Conservation (phyloP, 768 basidiomycete genomes). For the Xanthoconium stramineum region DNA sequence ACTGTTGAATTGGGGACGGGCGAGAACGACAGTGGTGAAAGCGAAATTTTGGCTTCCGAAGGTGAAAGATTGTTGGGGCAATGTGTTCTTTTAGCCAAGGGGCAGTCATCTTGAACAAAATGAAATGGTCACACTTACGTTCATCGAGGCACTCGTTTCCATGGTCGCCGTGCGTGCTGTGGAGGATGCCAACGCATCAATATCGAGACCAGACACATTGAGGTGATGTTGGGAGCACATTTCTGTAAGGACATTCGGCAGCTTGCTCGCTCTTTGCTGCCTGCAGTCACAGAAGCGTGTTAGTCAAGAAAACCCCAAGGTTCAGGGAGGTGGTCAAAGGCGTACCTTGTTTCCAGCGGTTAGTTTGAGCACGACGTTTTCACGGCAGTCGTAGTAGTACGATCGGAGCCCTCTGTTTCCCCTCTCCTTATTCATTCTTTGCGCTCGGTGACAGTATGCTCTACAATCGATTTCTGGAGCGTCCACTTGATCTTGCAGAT, state of each 20-base stretch:
- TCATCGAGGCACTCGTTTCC: background rate
- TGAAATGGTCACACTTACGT: background rate
- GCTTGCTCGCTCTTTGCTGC: constrained; percentile 63
- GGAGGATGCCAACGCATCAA: constrained; percentile 17
- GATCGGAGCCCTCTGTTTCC: constrained; percentile 85
- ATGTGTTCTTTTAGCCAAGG: constrained; percentile 20
- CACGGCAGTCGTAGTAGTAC: constrained; percentile 91
- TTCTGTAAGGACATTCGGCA: too few species aligned
- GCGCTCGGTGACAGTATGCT: constrained; percentile 90
- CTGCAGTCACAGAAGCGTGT: constrained; percentile 36
- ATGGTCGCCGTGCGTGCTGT: too few species aligned
- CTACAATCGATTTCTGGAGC: constrained; percentile 89
- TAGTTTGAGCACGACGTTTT: constrained; percentile 39
- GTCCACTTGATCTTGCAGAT: constrained; percentile 83
- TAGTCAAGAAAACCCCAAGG: constrained; percentile 17
- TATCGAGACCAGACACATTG: too few species aligned
- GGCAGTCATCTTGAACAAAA: constrained; percentile 17
- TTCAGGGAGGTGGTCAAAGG: background rate
- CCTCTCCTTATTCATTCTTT: constrained; percentile 89
- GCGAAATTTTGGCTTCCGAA: background rate
- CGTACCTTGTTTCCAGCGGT: constrained; percentile 55
- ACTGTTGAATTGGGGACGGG: constrained; percentile 33
- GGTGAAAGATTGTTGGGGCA: constrained; percentile 12
- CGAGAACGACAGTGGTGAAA: constrained; percentile 17
- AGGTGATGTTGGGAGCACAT: too few species aligned